Base-by-base conservation (phyloP, 176 grass and related monocot genomes). In the Puccinellia tenuiflora region DNA sequence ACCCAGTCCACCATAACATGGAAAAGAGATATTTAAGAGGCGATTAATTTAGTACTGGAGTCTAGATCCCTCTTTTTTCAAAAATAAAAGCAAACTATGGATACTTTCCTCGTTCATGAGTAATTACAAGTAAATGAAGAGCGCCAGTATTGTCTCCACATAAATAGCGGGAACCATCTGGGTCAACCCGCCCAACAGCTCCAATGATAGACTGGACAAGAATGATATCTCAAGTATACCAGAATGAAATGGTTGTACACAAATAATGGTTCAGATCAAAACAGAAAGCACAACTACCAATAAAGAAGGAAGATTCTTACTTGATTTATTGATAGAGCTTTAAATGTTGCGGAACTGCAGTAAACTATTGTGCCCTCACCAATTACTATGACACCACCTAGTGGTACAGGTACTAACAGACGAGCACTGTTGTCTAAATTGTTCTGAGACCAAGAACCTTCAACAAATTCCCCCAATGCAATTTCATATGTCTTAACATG, bases 401-500 rank as follows among this genome's bases (percentile, higher is more conserved):
- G 81, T 55, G 91, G 88, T 53, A 94, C 88, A 83, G 88, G 88
- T 63, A 94, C 88, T 63, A 94, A 69, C 77, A 94, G 76, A 76
- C 79, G 68, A 40, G 91, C 88, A 62, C 88, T 75, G 18, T 94
- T 90, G 52, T 94, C 91, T 55, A 94, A 89, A 83, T 94, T 94
- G 51, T 82, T 94, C 56, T 90, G 86, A 38, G 91, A 88, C 83
- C 85, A 94, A 76, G 88, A 88, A 42, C 91, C 88, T 70, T 94
- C 88, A 43, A 84, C 86, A 84, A 94, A 90, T 52, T 86, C 88
- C 79, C 90, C 88, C 61, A 90, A 72, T 18, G 85, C 85, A 53
- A 94, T 86, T 72, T 90, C 91, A 50, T 93, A 90, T 45, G 88
- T 94, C 83, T 90, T 94, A 66, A 90, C 75, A 88, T 88, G 88